These are phyloP conservation scores for Sugiyamaella marilandica DNA, from an alignment of 805 yeast genomes.

Conservation along the genomic window DNA sequence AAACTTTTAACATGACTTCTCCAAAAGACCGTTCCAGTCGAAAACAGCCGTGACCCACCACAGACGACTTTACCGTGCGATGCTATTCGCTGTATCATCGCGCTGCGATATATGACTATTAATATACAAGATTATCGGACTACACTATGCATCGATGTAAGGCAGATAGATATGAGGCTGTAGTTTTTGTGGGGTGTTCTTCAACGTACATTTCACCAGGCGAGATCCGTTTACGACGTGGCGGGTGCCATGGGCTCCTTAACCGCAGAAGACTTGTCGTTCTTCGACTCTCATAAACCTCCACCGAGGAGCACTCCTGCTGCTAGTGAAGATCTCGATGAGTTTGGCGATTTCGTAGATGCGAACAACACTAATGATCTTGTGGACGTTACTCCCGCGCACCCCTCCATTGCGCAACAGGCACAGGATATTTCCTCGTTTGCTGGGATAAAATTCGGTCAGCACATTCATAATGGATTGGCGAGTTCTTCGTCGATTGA, in stretches of 20 bases:
- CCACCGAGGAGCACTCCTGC: not conserved
- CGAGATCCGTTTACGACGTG: not conserved
- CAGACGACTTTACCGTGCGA: not conserved
- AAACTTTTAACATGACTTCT: not conserved
- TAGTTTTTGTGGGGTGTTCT: no score
- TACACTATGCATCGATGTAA: not conserved
- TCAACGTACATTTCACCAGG: no score
- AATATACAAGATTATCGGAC: no score
- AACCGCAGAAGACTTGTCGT: slow-evolving; percentile 17
- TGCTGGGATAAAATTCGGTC: not conserved
- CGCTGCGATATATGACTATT: no score
- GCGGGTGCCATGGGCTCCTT: slow-evolving; percentile 5
- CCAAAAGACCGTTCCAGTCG: not conserved
- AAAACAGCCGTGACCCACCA: slow-evolving; percentile 3
- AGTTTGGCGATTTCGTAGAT: slow-evolving; percentile 50
- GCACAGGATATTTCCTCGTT: slow-evolving; percentile 8
- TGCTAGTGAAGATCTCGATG: slow-evolving; percentile 26
- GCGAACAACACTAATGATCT: slow-evolving; percentile 34
- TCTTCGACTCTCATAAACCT: slow-evolving; percentile 16
- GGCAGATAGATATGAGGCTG: no score
- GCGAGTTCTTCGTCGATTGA: slow-evolving; percentile 1
- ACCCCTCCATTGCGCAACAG: slow-evolving; percentile 1
- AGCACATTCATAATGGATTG: not conserved
- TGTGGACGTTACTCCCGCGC: not conserved
- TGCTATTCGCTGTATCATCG: no score